Conservation (phyloP, 2,329 filamentous ascomycete species). For the Colletotrichum theobromicola region DNA sequence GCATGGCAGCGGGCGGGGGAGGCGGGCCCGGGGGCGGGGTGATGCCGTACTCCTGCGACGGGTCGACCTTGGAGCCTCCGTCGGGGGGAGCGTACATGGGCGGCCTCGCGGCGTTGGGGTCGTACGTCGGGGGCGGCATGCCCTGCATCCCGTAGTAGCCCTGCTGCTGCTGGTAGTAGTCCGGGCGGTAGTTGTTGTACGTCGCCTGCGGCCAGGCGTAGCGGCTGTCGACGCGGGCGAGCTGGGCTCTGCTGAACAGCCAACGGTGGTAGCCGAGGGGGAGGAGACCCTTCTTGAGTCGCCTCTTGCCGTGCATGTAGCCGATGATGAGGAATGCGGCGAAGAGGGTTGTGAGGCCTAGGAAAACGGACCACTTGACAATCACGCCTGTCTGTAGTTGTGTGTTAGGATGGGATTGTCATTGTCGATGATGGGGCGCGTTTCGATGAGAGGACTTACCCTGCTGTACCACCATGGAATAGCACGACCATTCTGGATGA, state of each 20-base stretch:
- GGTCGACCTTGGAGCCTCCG: slow-evolving; percentile 59
- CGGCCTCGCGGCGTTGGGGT: slow-evolving; percentile 55
- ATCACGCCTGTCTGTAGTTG: slow-evolving; percentile 61
- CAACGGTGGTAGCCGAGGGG: slow-evolving; percentile 75
- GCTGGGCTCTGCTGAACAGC: slow-evolving; percentile 53
- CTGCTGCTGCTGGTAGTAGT: slow-evolving; percentile 31
- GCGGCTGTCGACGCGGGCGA: slow-evolving; percentile 51
- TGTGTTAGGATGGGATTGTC: background rate
- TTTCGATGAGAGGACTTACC: slow-evolving; percentile 6
- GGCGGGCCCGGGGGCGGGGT: slow-evolving; percentile 56
- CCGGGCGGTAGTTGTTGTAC: slow-evolving; percentile 46
- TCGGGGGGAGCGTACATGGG: slow-evolving; percentile 60
- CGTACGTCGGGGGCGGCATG: slow-evolving; percentile 63
- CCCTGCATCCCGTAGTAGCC: slow-evolving; percentile 53
- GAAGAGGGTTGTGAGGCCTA: slow-evolving; percentile 62
- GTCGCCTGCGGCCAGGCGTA: slow-evolving; percentile 46
- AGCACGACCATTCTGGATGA: slow-evolving; percentile 26
- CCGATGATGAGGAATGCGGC: slow-evolving; percentile 69
- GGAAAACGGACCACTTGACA: slow-evolving; percentile 75
- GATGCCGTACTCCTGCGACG: slow-evolving; percentile 27
- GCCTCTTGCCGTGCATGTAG: slow-evolving; percentile 71
- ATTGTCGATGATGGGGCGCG: background rate
- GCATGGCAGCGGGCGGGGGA: slow-evolving; percentile 32
- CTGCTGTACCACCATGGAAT: slow-evolving; percentile 31
- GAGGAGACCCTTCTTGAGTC: slow-evolving; percentile 68